These are phyloP conservation scores for Ogataea ganodermae DNA, from an alignment of 805 yeast species.

Conservation along the genomic window DNA sequence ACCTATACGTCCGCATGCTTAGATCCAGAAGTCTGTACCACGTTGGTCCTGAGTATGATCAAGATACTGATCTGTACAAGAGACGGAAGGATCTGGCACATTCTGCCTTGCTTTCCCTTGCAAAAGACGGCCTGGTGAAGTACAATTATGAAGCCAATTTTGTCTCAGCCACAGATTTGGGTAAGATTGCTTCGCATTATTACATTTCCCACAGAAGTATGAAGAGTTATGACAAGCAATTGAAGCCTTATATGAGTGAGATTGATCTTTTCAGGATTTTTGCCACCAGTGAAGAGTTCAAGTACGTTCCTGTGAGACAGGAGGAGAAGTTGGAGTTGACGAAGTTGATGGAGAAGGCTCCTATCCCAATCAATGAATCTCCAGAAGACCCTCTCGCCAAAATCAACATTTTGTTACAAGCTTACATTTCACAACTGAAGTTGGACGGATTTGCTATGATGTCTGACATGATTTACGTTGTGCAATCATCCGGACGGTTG, in stretches of 20 bases:
- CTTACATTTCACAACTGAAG: conserved; percentile 75
- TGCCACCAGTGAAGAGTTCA: conserved; percentile 82
- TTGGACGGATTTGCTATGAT: conserved; percentile 88
- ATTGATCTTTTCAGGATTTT: conserved; percentile 79
- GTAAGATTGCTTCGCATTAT: conserved; percentile 82
- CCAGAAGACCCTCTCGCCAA: conserved; percentile 75
- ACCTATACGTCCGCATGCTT: conserved; percentile 76
- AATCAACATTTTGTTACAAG: conserved; percentile 75
- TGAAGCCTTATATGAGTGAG: conserved; percentile 65
- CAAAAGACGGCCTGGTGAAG: conserved; percentile 54
- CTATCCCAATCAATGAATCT: conserved; percentile 81
- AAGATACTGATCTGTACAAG: conserved; percentile 48
- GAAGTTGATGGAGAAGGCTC: conserved; percentile 70
- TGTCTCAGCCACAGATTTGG: conserved; percentile 66
- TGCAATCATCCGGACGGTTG: conserved; percentile 90
- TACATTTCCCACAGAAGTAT: conserved; percentile 79
- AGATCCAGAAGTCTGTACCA: conserved; percentile 72
- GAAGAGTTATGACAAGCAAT: conserved; percentile 58
- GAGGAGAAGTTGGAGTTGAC: conserved; percentile 80
- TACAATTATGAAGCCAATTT: conserved; percentile 55
- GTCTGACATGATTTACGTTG: conserved; percentile 90
- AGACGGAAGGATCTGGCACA: conserved; percentile 71
- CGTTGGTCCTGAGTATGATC: conserved; percentile 64
- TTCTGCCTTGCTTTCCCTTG: conserved; percentile 67
- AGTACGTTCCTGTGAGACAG: conserved; percentile 76